phyloP scores from a whole-genome alignment of 2,329 filamentous ascomycete genomes.

The Diatrype stigma region DNA sequence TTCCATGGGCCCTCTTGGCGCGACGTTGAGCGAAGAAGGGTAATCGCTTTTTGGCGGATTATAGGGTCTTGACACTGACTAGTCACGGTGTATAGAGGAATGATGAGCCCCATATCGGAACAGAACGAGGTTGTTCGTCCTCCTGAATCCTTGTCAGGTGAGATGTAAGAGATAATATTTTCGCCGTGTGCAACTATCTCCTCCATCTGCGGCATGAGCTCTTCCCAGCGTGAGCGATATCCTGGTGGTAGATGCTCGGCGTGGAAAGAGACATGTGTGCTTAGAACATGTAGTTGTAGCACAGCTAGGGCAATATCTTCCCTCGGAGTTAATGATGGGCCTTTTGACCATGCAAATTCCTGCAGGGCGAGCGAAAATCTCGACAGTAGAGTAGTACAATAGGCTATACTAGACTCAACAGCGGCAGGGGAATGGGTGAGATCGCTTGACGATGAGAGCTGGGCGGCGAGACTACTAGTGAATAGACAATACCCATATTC shows the following conservation, averaged over 20 bases:
- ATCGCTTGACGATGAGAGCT: not conserved
- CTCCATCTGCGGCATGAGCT: conserved; percentile 1
- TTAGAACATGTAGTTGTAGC: conserved; percentile 3
- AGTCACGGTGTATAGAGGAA: conserved; percentile 4
- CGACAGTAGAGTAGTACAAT: not conserved
- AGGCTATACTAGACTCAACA: not conserved
- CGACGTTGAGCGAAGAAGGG: conserved; percentile 2
- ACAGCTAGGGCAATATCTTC: not conserved
- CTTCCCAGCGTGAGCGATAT: not conserved
- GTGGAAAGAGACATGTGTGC: conserved; percentile 1
- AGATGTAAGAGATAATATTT: not conserved
- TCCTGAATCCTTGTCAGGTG: not conserved
- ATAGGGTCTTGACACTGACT: conserved; percentile 2
- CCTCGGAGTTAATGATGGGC: not conserved
- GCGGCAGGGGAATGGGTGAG: not conserved
- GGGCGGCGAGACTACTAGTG: not conserved
- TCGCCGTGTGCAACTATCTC: conserved; percentile 1
- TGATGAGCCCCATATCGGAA: conserved; percentile 4
- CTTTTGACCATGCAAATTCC: not conserved
- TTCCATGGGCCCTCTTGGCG: conserved; percentile 7
- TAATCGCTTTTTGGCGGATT: not conserved
- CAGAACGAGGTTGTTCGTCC: conserved; percentile 1
- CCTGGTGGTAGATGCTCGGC: conserved; percentile 1
- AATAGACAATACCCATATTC: conserved; percentile 2
- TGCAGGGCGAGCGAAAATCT: not conserved